These are phyloP conservation scores for Erodium maritimum DNA, from an alignment of 345 rosid genomes.

Conservation along the genomic window DNA sequence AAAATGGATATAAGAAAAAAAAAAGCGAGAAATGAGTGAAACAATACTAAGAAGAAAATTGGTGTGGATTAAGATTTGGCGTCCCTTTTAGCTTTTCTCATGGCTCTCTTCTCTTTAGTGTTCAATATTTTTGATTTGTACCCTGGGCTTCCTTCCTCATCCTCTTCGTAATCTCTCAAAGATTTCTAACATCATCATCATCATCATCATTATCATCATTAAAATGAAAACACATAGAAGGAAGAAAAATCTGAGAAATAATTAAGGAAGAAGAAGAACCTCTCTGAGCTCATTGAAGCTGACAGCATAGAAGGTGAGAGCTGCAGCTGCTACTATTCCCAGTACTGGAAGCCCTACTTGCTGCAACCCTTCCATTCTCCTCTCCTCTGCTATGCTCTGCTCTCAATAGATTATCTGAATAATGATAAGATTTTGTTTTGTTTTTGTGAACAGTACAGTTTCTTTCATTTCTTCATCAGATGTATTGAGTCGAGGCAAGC, in stretches of 20 bases:
- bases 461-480: too few relatives aligned
- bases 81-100: constrained; percentile 35
- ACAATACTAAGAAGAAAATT: too few relatives aligned
- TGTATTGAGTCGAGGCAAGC: too few relatives aligned
- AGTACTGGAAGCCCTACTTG: constrained; percentile 52
- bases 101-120: constrained; percentile 49
- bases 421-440: too few relatives aligned
- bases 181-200: too few relatives aligned
- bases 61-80: constrained; percentile 9
- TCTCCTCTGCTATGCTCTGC: not conserved
- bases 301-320: constrained; percentile 52
- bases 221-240: too few relatives aligned
- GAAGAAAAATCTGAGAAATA: constrained; percentile 33
- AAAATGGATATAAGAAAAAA: too few relatives aligned
- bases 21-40: too few relatives aligned
- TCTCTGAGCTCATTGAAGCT: constrained; percentile 60
- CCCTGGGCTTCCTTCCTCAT: constrained; percentile 28
- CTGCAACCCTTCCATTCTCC: constrained; percentile 43
- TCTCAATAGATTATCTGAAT: too few relatives aligned
- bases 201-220: too few relatives aligned
- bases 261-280: constrained; percentile 17
- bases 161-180: constrained; percentile 37
- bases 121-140: constrained; percentile 34
- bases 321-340: constrained; percentile 55
- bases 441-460: too few relatives aligned